Conservation (phyloP, 345 rosid genomes). For the Nephelium lappaceum region DNA sequence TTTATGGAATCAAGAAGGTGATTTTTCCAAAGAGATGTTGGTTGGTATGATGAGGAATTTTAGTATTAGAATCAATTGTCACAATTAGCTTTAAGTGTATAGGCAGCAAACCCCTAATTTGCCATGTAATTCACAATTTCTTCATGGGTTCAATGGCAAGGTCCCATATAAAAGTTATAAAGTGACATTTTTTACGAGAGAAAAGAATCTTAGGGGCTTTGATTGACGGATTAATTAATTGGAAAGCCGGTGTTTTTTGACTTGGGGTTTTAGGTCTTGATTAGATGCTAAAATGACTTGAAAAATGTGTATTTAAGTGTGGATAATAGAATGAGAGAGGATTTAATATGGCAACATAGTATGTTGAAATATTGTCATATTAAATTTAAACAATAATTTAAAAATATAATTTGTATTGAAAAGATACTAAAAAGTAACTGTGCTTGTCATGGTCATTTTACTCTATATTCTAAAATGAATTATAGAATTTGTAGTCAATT, state of each 20-base stretch:
- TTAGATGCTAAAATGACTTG: background rate
- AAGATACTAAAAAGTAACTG: no score
- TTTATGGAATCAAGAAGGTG: background rate
- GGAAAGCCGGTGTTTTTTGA: constrained; percentile 13
- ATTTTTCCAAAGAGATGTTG: background rate
- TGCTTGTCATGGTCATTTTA: background rate
- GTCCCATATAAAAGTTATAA: background rate
- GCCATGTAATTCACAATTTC: constrained; percentile 14
- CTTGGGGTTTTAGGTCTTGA: background rate
- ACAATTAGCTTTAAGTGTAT: constrained; percentile 13
- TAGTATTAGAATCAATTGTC: background rate
- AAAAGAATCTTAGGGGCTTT: background rate
- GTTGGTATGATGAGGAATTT: background rate
- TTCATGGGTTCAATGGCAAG: background rate
- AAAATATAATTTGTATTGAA: background rate
- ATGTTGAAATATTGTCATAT: no score
- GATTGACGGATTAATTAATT: background rate
- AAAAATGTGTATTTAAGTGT: background rate
- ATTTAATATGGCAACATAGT: background rate
- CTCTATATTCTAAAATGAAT: no score
- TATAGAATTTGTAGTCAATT: background rate
- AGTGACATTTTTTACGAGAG: background rate
- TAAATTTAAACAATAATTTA: no score
- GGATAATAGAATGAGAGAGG: no score
- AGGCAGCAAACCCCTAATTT: constrained; percentile 5